Evolutionary conservation across 257 asterid species (phyloP).

Genomic region (Nicotiana sylvestris): DNA sequence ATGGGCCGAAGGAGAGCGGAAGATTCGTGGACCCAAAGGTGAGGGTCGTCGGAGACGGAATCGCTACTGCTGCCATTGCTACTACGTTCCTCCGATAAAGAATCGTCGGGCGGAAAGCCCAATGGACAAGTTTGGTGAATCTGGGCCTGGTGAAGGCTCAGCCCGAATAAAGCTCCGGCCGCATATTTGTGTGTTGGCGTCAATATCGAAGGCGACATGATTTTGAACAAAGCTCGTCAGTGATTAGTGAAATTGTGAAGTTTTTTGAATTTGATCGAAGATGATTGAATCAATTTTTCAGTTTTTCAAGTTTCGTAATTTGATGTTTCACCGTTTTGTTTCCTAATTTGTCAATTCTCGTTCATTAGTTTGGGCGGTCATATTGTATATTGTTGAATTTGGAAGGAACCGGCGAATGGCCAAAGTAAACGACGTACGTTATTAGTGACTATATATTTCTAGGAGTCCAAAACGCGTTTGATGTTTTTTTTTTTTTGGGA

Average conservation of each 20-base stretch:
- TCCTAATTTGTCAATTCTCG: not conserved
- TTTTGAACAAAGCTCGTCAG: not conserved
- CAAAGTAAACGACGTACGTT: no score
- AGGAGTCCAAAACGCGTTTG: no score
- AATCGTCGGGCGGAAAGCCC: slow-evolving; percentile 43
- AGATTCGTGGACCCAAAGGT: slow-evolving; percentile 65
- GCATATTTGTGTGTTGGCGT: slow-evolving; percentile 69
- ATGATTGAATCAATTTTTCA: not conserved
- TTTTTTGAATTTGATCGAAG: not conserved
- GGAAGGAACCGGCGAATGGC: no score
- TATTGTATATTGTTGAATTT: not conserved
- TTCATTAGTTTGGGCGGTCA: not conserved
- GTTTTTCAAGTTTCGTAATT: not conserved
- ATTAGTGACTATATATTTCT: no score
- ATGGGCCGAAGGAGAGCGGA: slow-evolving; percentile 67
- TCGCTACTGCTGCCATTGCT: slow-evolving; percentile 51
- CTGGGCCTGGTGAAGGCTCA: slow-evolving; percentile 79
- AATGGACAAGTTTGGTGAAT: slow-evolving; percentile 62
- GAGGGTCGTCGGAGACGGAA: slow-evolving; percentile 61
- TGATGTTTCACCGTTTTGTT: not conserved
- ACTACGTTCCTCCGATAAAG: slow-evolving; percentile 23
- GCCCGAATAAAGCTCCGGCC: slow-evolving; percentile 66
- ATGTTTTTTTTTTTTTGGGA: no score
- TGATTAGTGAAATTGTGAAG: not conserved
- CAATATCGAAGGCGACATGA: slow-evolving; percentile 46